A percentile compares a stretch with the other conserved stretches of the same genome.
These are phyloP conservation scores for Ceratobasidium sp. DNA, from an alignment of 1,284 basidiomycete genomes.

Conservation along the genomic window DNA sequence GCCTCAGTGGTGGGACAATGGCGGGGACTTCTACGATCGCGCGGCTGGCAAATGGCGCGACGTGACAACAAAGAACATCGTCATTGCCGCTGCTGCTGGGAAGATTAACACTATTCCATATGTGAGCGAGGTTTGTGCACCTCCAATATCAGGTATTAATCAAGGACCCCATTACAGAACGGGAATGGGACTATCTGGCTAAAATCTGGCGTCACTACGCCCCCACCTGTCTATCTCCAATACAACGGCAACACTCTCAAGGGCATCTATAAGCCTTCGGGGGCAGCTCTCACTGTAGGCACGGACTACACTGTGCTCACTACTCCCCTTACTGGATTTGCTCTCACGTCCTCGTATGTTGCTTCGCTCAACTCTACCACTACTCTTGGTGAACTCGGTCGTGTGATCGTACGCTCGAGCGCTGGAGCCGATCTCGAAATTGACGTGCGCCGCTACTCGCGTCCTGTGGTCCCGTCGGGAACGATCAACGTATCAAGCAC, in stretches of 20 bases:
- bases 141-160: background rate
- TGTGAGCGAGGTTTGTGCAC: background rate
- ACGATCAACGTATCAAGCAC: slow-evolving; percentile 20
- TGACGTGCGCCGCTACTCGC: slow-evolving; percentile 43
- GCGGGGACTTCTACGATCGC: slow-evolving; percentile 43
- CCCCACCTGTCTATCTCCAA: slow-evolving; percentile 31
- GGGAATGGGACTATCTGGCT: slow-evolving; percentile 47
- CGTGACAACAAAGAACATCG: slow-evolving; percentile 41
- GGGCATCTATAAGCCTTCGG: slow-evolving; percentile 32
- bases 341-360: slow-evolving; percentile 43
- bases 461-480: slow-evolving; percentile 11
- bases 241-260: slow-evolving; percentile 47
- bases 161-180: slow-evolving; percentile 11
- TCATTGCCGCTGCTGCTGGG: slow-evolving; percentile 34
- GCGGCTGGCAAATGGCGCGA: slow-evolving; percentile 41
- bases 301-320: slow-evolving; percentile 41
- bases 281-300: slow-evolving; percentile 32
- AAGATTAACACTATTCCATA: slow-evolving; percentile 46
- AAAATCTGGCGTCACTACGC: slow-evolving; percentile 28
- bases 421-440: slow-evolving; percentile 45
- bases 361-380: slow-evolving; percentile 5
- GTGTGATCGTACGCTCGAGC: slow-evolving; percentile 41
- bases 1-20: slow-evolving; percentile 47
- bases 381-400: slow-evolving; percentile 42
- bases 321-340: slow-evolving; percentile 36